These are phyloP conservation scores for Fragaria nilgerrensis DNA, from an alignment of 306 rosid species.

Conservation along the genomic window DNA sequence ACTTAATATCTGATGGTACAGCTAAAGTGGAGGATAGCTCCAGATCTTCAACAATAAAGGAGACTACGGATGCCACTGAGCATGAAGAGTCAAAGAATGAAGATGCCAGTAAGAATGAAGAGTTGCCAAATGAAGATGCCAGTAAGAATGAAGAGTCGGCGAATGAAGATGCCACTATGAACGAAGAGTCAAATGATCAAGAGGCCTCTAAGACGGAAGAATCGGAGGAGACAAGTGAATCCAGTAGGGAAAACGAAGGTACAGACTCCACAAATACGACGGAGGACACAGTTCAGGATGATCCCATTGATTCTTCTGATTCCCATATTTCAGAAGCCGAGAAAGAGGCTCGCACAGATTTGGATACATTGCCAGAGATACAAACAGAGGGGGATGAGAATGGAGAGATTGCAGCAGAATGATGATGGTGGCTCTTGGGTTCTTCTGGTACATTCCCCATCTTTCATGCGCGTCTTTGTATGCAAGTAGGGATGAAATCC, in stretches of 20 bases:
- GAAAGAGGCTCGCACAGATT: constrained; percentile 52
- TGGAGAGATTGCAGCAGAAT: constrained; percentile 68
- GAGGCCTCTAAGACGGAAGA: constrained; percentile 30
- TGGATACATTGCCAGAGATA: constrained; percentile 63
- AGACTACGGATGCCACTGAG: constrained; percentile 31
- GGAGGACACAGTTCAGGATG: constrained; percentile 45
- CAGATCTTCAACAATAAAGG: constrained; percentile 27
- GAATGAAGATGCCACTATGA: constrained; percentile 29
- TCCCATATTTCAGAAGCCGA: constrained; percentile 40
- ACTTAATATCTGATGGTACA: constrained; percentile 23
- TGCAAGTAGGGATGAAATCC: constrained; percentile 7
- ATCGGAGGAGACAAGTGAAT: constrained; percentile 32
- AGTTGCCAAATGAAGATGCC: not conserved
- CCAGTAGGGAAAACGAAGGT: constrained; percentile 28
- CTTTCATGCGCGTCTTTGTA: constrained; percentile 22
- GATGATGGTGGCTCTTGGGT: constrained; percentile 17
- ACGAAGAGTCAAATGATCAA: constrained; percentile 34
- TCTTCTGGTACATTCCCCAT: constrained; percentile 21
- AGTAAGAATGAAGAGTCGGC: constrained; percentile 14
- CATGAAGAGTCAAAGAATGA: constrained; percentile 27
- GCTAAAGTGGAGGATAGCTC: constrained; percentile 34
- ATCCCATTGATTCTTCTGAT: constrained; percentile 68
- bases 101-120: constrained; percentile 31
- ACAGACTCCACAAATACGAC: constrained; percentile 36
- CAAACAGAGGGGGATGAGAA: constrained; percentile 46